phyloP scores from a whole-genome alignment of 2,329 filamentous ascomycete species.

The Venturia nashicola region DNA sequence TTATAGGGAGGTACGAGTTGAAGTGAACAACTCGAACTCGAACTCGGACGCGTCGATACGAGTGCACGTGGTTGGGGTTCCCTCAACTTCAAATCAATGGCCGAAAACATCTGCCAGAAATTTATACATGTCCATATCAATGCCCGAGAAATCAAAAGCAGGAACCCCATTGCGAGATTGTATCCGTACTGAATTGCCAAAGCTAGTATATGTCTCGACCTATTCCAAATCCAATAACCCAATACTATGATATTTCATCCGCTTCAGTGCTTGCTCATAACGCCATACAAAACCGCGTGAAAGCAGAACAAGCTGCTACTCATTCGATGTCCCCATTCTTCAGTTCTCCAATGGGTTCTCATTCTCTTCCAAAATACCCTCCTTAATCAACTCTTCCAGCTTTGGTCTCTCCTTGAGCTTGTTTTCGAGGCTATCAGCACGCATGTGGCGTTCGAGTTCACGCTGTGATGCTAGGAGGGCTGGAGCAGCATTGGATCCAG shows the following conservation, averaged over 20 bases:
- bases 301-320: neutral
- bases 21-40: too few species aligned
- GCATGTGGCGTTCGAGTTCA: slow-evolving; percentile 81
- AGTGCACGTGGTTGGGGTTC: too few species aligned
- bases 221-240: neutral
- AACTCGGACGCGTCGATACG: too few species aligned
- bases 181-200: neutral
- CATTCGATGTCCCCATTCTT: neutral
- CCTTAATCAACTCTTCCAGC: slow-evolving; percentile 63
- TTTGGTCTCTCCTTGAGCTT: slow-evolving; percentile 68
- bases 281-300: neutral
- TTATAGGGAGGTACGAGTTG: too few species aligned
- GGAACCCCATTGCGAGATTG: neutral
- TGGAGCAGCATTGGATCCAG: slow-evolving; percentile 64
- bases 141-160: neutral
- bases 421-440: slow-evolving; percentile 73
- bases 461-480: slow-evolving; percentile 67
- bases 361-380: slow-evolving; percentile 55
- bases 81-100: too few species aligned
- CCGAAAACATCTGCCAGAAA: too few species aligned
- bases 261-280: neutral
- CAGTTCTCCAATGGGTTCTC: slow-evolving; percentile 10
- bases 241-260: neutral
- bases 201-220: neutral
- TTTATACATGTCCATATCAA: too few species aligned